Conservation (phyloP, 495 filamentous ascomycete species). For the Diplogelasinospora grovesii region DNA sequence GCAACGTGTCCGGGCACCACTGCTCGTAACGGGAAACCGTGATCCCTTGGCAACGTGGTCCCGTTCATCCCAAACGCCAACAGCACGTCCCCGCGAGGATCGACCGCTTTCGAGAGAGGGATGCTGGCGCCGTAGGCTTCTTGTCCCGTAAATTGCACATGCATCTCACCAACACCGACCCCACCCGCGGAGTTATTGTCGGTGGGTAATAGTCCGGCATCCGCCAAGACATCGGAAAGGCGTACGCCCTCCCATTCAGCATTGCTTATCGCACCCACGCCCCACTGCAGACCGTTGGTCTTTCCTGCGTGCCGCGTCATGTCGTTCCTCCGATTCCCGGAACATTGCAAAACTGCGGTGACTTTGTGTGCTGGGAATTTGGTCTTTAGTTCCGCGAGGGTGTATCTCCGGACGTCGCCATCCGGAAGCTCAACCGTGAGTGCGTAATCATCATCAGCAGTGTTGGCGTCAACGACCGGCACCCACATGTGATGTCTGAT, state of each 20-base stretch:
- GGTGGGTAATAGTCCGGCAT: conserved; percentile 49
- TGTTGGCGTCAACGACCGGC: conserved; percentile 34
- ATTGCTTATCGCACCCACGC: conserved; percentile 51
- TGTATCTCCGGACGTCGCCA: conserved; percentile 45
- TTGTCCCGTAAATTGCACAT: conserved; percentile 51
- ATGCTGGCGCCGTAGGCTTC: conserved; percentile 58
- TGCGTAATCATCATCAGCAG: conserved; percentile 34
- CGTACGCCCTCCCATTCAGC: conserved; percentile 57
- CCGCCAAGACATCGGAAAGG: conserved; percentile 51
- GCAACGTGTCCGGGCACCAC: conserved; percentile 57
- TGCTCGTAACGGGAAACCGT: conserved; percentile 55
- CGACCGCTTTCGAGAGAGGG: conserved; percentile 48
- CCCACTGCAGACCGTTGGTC: conserved; percentile 56
- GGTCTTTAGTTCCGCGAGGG: conserved; percentile 44
- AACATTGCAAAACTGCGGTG: conserved; percentile 54
- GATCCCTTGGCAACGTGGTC: conserved; percentile 45
- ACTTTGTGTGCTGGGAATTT: conserved; percentile 48
- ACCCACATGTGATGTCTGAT: conserved; percentile 60
- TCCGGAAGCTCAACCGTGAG: conserved; percentile 50
- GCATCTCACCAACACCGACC: no score
- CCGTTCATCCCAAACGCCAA: conserved; percentile 58
- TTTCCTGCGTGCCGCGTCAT: conserved; percentile 48
- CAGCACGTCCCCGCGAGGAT: conserved; percentile 51
- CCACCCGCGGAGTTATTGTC: no score
- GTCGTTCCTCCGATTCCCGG: conserved; percentile 55